A percentile compares a stretch with the other conserved stretches of the same genome.
phyloP scores from a whole-genome alignment of 2,329 filamentous ascomycete genomes.

The Geosmithia flava region DNA sequence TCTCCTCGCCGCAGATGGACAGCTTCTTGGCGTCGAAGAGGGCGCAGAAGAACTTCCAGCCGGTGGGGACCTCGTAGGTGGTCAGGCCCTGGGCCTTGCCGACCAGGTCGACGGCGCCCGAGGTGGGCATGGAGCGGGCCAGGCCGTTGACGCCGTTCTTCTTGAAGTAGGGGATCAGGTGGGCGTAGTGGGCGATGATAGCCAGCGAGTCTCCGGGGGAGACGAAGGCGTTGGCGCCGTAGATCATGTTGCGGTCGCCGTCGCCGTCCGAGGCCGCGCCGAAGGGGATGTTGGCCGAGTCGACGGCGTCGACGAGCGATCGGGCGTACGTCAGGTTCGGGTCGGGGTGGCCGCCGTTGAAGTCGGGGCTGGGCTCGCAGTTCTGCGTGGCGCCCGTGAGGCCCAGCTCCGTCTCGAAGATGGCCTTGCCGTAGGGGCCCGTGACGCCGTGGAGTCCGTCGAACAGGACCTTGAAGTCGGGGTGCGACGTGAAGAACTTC shows the following conservation, averaged over 20 bases:
- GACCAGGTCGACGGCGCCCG: constrained; percentile 87
- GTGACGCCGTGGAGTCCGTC: constrained; percentile 92
- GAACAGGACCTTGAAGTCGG: constrained; percentile 94
- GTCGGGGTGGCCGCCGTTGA: constrained; percentile 93
- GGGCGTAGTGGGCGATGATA: constrained; percentile 94
- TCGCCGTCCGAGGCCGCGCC: constrained; percentile 95
- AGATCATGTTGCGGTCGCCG: constrained; percentile 99
- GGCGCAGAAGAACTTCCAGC: constrained; percentile 99
- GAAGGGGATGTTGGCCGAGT: constrained; percentile 85
- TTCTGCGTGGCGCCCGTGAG: constrained; percentile 73
- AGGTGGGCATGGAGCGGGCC: constrained; percentile 95
- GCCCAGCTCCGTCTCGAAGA: constrained; percentile 89
- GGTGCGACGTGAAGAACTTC: constrained; percentile 75
- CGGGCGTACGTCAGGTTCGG: constrained; percentile 96
- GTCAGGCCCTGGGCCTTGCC: constrained; percentile 86
- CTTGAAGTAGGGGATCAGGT: constrained; percentile 97
- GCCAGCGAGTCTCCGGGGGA: constrained; percentile 94
- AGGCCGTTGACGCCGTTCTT: constrained; percentile 93
- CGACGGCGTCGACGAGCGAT: constrained; percentile 85
- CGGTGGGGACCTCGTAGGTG: constrained; percentile 94
- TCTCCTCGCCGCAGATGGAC: constrained; percentile 97
- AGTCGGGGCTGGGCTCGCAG: constrained; percentile 84
- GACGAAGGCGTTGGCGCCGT: constrained; percentile 91
- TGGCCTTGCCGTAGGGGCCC: constrained; percentile 85
- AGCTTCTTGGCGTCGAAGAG: constrained; percentile 91